A percentile compares a stretch with the other conserved stretches of the same genome.
Evolutionary conservation across 1,284 basidiomycete species (phyloP).

Genomic region (Singerocomus rubriflavus): DNA sequence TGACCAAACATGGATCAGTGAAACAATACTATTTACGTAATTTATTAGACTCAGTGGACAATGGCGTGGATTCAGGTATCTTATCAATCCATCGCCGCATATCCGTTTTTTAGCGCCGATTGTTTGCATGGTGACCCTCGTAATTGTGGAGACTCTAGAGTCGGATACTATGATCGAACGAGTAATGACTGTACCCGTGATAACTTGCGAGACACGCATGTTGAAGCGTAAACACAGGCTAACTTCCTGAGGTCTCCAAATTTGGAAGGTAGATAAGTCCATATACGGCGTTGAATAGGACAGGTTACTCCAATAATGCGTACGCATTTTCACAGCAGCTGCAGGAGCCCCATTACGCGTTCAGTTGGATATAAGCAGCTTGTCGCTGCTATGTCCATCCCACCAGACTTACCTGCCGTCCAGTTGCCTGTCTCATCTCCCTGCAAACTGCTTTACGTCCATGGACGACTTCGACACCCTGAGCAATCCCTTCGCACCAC

Average conservation of each 20-base stretch:
- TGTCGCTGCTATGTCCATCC: no score
- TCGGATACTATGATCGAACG: no score
- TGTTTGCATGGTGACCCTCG: no score
- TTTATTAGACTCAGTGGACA: no score
- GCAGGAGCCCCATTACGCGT: neutral
- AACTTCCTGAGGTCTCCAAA: neutral
- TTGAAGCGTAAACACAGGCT: neutral
- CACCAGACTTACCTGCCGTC: neutral
- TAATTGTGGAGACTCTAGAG: no score
- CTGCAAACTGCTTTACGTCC: neutral
- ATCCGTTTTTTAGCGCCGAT: no score
- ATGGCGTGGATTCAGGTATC: no score
- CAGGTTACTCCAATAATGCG: neutral
- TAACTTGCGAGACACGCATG: no score
- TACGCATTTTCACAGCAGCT: neutral
- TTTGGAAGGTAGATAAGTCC: neutral
- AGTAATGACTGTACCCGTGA: no score
- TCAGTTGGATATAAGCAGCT: slow-evolving; percentile 1
- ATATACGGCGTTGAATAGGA: slow-evolving; percentile 9
- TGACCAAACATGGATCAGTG: no score
- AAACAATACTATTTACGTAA: no score
- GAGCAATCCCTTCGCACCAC: neutral
- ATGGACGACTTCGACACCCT: slow-evolving; percentile 16
- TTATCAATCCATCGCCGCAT: no score
- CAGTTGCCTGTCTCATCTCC: neutral